These are phyloP conservation scores for Schizophyllum commune DNA, from an alignment of 1,284 basidiomycete genomes.

Conservation along the genomic window DNA sequence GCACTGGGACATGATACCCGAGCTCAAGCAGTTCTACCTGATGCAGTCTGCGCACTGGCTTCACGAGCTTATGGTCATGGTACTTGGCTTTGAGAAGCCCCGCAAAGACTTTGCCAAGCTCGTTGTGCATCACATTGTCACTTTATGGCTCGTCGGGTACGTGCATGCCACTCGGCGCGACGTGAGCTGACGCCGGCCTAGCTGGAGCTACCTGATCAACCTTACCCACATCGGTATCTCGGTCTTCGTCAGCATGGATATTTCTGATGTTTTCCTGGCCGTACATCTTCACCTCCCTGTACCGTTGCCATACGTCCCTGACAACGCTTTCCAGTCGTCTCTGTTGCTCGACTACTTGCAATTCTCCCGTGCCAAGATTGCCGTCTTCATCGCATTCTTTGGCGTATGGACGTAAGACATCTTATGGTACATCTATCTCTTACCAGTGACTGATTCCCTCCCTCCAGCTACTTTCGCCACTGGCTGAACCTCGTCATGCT, in stretches of 20 bases:
- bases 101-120: slow-evolving; percentile 89
- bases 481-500: slow-evolving; percentile 87
- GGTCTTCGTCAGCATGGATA: slow-evolving; percentile 94
- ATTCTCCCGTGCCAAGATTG: slow-evolving; percentile 52
- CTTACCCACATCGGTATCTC: slow-evolving; percentile 89
- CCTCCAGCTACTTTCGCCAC: slow-evolving; percentile 85
- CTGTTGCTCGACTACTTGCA: slow-evolving; percentile 87
- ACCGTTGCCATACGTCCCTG: not conserved
- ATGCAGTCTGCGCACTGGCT: slow-evolving; percentile 89
- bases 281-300: slow-evolving; percentile 34
- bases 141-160: slow-evolving; percentile 88
- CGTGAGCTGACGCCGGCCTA: slow-evolving; percentile 19
- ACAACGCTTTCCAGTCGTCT: slow-evolving; percentile 45
- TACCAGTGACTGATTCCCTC: slow-evolving; percentile 1
- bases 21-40: slow-evolving; percentile 89
- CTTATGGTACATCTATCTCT: not conserved
- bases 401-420: slow-evolving; percentile 74
- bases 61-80: slow-evolving; percentile 86
- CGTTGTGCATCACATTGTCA: slow-evolving; percentile 85
- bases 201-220: slow-evolving; percentile 84
- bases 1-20: slow-evolving; percentile 79
- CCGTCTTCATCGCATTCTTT: slow-evolving; percentile 66
- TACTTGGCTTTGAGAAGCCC: slow-evolving; percentile 88
- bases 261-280: slow-evolving; percentile 87
- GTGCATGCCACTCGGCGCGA: slow-evolving; percentile 7